A percentile compares a stretch with the other conserved stretches of the same genome.
phyloP scores from a whole-genome alignment of 495 filamentous ascomycete genomes.

The Pyrenopolyporus hunteri region DNA sequence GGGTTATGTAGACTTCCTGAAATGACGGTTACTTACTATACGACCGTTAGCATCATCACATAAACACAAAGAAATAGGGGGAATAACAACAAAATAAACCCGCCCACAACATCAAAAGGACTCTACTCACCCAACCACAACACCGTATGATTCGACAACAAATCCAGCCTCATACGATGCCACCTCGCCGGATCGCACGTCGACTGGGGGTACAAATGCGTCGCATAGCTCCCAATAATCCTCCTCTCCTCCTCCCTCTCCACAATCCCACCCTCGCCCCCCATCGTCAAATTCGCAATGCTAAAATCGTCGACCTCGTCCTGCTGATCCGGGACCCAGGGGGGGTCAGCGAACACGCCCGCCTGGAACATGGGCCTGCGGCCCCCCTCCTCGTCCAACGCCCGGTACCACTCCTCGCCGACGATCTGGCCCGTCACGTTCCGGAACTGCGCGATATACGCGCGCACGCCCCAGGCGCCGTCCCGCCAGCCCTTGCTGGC shows the following conservation, averaged over 20 bases:
- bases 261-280: constrained; percentile 66
- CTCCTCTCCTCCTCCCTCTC: constrained; percentile 63
- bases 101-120: not conserved
- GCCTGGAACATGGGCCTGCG: constrained; percentile 39
- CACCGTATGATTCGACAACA: constrained; percentile 36
- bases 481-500: constrained; percentile 41
- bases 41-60: constrained; percentile 2
- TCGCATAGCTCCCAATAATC: constrained; percentile 37
- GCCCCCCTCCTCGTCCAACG: not conserved
- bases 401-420: constrained; percentile 30
- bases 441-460: constrained; percentile 39
- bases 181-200: constrained; percentile 39
- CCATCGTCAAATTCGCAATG: constrained; percentile 48
- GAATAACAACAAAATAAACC: not conserved
- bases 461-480: constrained; percentile 30
- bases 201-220: constrained; percentile 43
- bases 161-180: constrained; percentile 36
- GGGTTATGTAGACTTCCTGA: too few relatives aligned
- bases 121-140: constrained; percentile 31
- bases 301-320: constrained; percentile 43
- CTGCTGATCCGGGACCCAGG: constrained; percentile 42
- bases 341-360: constrained; percentile 42
- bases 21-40: constrained; percentile 13
- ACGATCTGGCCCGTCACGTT: constrained; percentile 38
- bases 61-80: too few relatives aligned